These are phyloP conservation scores for Claviceps pazoutovae DNA, from an alignment of 2,329 filamentous ascomycete genomes.

Conservation along the genomic window DNA sequence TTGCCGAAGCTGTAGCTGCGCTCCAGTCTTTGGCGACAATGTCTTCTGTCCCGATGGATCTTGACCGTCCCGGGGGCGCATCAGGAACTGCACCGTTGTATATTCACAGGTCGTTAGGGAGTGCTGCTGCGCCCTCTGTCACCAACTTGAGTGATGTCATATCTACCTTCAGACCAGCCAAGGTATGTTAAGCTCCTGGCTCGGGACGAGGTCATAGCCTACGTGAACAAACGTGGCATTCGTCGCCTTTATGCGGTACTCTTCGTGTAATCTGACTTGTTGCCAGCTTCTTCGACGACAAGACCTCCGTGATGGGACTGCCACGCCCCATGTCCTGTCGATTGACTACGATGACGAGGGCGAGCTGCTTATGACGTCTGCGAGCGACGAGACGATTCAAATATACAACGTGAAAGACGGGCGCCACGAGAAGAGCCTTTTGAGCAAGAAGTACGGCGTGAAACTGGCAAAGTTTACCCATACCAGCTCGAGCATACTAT, in stretches of 20 bases:
- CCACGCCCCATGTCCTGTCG: slow-evolving; percentile 60
- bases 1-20: background rate
- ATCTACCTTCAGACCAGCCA: slow-evolving; percentile 62
- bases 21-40: slow-evolving; percentile 16
- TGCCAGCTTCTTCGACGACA: slow-evolving; percentile 42
- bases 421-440: slow-evolving; percentile 72
- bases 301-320: slow-evolving; percentile 36
- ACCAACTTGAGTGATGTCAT: slow-evolving; percentile 69
- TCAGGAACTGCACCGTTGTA: slow-evolving; percentile 33
- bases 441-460: slow-evolving; percentile 93
- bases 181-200: slow-evolving; percentile 35
- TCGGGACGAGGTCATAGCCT: background rate
- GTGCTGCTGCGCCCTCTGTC: slow-evolving; percentile 25
- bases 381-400: slow-evolving; percentile 89
- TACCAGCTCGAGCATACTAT: slow-evolving; percentile 78
- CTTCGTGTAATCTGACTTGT: background rate
- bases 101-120: slow-evolving; percentile 33
- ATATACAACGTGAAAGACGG: slow-evolving; percentile 91
- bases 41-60: slow-evolving; percentile 43
- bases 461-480: slow-evolving; percentile 93
- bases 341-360: slow-evolving; percentile 95
- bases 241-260: background rate
- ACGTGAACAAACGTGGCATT: background rate
- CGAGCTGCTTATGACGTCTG: slow-evolving; percentile 79
- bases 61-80: slow-evolving; percentile 31